Percentiles rank a stretch among this genome's conserved stretches.
Evolutionary conservation across 2,329 filamentous ascomycete species (phyloP).

Genomic region (Rutstroemia sp.): DNA sequence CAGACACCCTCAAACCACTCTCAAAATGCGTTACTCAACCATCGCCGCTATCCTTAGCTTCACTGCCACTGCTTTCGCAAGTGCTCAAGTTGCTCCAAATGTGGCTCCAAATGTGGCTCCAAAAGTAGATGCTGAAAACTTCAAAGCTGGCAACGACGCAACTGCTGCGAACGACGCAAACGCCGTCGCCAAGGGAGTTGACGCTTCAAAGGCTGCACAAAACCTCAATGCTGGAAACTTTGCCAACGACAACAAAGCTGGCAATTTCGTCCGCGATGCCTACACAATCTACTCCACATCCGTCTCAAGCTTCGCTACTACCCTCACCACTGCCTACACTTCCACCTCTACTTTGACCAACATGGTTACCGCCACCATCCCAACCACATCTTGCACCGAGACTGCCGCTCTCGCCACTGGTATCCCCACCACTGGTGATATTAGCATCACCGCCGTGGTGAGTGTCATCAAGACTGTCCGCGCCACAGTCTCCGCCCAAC

Average conservation of each 20-base stretch:
- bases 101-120: neutral
- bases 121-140: no score
- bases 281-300: neutral
- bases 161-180: no score
- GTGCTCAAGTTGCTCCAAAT: neutral
- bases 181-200: no score
- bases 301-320: neutral
- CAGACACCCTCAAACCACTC: neutral
- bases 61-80: neutral
- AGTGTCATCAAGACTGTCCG: no score
- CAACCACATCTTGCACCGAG: no score
- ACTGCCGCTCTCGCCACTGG: no score
- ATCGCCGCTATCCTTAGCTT: neutral
- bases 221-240: neutral
- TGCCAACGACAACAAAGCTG: neutral
- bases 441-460: no score
- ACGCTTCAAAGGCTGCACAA: neutral
- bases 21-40: neutral
- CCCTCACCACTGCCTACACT: neutral
- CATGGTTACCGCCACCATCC: neutral
- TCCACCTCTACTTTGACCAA: neutral
- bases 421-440: neutral
- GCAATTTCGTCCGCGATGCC: neutral
- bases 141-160: no score
- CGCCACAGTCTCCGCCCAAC: no score